Evolutionary conservation across 805 yeast species (phyloP).

Genomic region (Spathaspora hagerdaliae): DNA sequence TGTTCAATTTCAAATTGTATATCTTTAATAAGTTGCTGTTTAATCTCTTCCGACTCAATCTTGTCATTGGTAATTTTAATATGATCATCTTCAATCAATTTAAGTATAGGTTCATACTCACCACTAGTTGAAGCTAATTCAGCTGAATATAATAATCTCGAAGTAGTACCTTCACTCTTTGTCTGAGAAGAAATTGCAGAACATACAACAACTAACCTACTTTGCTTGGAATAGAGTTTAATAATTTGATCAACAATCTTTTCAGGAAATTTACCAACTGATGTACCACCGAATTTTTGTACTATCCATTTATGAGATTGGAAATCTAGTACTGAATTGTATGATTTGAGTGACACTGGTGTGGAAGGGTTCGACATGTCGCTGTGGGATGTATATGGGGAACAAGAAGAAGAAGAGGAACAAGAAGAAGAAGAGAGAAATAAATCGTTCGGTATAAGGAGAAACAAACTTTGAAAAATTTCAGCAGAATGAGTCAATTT

Average conservation of each 20-base stretch:
- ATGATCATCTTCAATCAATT: constrained; percentile 77
- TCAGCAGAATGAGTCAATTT: too few species aligned
- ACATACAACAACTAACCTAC: constrained; percentile 89
- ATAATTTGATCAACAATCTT: constrained; percentile 84
- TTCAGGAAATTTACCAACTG: constrained; percentile 90
- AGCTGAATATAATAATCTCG: constrained; percentile 79
- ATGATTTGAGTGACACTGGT: constrained; percentile 19
- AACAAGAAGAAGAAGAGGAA: neutral
- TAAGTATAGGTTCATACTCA: constrained; percentile 55
- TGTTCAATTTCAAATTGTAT: constrained; percentile 64
- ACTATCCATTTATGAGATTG: constrained; percentile 40
- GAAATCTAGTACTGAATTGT: constrained; percentile 40
- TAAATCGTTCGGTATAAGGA: too few species aligned
- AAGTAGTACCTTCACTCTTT: constrained; percentile 93
- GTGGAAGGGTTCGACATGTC: too few species aligned
- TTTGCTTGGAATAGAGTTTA: constrained; percentile 52
- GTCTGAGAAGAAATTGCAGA: constrained; percentile 90
- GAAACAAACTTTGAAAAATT: too few species aligned
- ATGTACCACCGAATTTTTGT: constrained; percentile 96
- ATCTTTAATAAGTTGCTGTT: constrained; percentile 50
- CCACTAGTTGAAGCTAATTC: constrained; percentile 64
- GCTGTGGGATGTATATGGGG: too few species aligned
- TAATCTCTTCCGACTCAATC: constrained; percentile 44
- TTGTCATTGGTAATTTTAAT: constrained; percentile 59
- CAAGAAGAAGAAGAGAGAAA: neutral